Base-by-base conservation (phyloP, 306 rosid genomes). In the Luffa acutangula region DNA sequence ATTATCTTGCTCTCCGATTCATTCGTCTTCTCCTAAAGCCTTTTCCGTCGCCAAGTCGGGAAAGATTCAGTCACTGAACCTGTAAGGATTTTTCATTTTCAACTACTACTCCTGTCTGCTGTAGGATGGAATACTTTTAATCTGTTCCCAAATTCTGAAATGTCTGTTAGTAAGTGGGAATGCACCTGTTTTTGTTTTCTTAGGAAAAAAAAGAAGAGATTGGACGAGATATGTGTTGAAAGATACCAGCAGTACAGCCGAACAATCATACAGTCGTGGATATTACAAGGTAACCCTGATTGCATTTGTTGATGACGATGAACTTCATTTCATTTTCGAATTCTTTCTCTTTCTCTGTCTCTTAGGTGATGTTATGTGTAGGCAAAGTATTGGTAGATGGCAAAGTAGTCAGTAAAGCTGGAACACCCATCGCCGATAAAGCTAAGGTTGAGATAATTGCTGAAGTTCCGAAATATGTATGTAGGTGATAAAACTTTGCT, bases 401-500 rank as follows among this genome's bases (percentile, higher is more conserved):
- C 74, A 95, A 90, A 91, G 92, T 86, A 71, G 80, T 95, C 59
- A 80, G 84, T 76, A 95, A 92, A 84, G 95, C 97, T 0, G 98
- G 97, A 60, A 90, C 96, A 42, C 97, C 95, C 43, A 89, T 92
- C 56, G 84, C 93, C 10, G 97, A 92, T 10, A 89, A 95, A 76
- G 88, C 97, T 57, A 89, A 85, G 64, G 95, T 92, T 51, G 89
- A 91, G 88, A 95, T 92, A 43, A 85, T 53, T 64, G 98, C 97
- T 31, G 97, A 95, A 85, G 81, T 95, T 82, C 97, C 97, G 18
- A 95, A 92, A 91, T 95, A 91, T 85, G 98, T 95, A 91, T 92
- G 98, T 95, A 92, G 97, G 98, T 95, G 97, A 95, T 86, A 81
- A 37, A 65, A 79, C 83, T 81, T 79, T 5, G 46, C 79, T 62